Percentiles rank a stretch among this genome's conserved stretches.
Evolutionary conservation across 169 alveolate species (phyloP).

Genomic region (Babesia ovata): DNA sequence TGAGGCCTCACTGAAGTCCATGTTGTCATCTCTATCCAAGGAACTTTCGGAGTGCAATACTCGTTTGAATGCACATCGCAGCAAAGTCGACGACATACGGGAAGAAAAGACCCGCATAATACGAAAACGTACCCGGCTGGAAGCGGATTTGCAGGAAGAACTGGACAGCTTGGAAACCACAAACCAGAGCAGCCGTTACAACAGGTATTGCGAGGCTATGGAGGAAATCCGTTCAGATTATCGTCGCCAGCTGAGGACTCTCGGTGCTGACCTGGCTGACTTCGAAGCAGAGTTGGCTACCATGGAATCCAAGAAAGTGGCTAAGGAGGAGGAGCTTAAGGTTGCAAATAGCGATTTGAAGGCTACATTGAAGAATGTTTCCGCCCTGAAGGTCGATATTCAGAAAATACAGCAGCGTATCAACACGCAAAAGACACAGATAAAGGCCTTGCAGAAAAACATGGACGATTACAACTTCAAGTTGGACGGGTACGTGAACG

Average conservation of each 20-base stretch:
- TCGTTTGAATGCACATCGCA: conserved; percentile 5
- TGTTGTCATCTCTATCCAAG: conserved; percentile 6
- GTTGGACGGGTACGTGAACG: conserved; percentile 38
- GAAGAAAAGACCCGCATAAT: conserved; percentile 32
- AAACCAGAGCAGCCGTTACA: conserved; percentile 11
- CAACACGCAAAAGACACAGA: conserved; percentile 32
- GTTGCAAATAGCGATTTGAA: conserved; percentile 29
- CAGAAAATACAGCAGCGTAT: conserved; percentile 39
- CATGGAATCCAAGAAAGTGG: conserved; percentile 23
- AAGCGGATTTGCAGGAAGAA: conserved; percentile 51
- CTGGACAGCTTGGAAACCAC: conserved; percentile 7
- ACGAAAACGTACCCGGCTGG: conserved; percentile 49
- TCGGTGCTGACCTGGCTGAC: conserved; percentile 16
- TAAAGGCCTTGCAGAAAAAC: conserved; percentile 36
- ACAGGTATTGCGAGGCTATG: conserved; percentile 18
- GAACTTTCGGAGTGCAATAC: conserved; percentile 19
- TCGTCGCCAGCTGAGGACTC: conserved; percentile 25
- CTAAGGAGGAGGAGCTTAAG: conserved; percentile 17
- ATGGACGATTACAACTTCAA: conserved; percentile 31
- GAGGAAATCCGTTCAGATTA: conserved; percentile 19
- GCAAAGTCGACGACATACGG: conserved; percentile 8
- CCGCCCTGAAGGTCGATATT: conserved; percentile 21
- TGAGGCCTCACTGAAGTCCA: conserved; percentile 12
- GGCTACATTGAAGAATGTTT: conserved; percentile 9
- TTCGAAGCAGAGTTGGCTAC: conserved; percentile 25